phyloP scores from a whole-genome alignment of 345 rosid genomes.

The Linum usitatissimum region DNA sequence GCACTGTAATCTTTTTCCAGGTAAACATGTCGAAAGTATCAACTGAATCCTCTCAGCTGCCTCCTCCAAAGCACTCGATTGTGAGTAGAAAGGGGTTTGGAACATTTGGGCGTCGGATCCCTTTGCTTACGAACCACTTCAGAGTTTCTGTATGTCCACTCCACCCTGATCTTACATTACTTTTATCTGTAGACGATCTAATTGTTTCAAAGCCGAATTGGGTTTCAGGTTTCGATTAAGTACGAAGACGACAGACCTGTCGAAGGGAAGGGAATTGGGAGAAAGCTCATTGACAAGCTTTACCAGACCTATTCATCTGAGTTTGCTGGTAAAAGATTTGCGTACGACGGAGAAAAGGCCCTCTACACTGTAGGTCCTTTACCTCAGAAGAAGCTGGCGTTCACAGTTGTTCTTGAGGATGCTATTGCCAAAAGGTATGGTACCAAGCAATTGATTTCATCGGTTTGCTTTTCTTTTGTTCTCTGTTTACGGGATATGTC shows the following conservation, averaged over 20 bases:
- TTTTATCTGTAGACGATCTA: background rate
- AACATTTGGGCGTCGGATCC: slow-evolving; percentile 12
- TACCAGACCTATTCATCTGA: slow-evolving; percentile 19
- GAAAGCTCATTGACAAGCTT: slow-evolving; percentile 17
- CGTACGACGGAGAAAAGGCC: slow-evolving; percentile 28
- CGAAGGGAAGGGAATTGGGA: slow-evolving; percentile 17
- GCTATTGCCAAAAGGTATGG: slow-evolving; percentile 13
- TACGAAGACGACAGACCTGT: slow-evolving; percentile 20
- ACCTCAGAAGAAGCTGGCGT: slow-evolving; percentile 16
- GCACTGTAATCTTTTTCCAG: background rate
- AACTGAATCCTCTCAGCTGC: background rate
- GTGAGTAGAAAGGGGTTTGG: slow-evolving; percentile 16
- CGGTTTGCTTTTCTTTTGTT: background rate
- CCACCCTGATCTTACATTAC: no score
- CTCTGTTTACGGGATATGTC: background rate
- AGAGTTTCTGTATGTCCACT: slow-evolving; percentile 13
- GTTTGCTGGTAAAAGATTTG: slow-evolving; percentile 20
- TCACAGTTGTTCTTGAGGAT: slow-evolving; percentile 17
- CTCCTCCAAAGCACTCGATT: background rate
- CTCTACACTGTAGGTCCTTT: slow-evolving; percentile 20
- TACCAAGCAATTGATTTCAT: background rate
- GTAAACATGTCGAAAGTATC: background rate
- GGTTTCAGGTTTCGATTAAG: slow-evolving; percentile 16
- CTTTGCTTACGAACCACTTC: slow-evolving; percentile 19
- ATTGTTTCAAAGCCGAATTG: background rate